These are phyloP conservation scores for Trichoderma aggressivum DNA, from an alignment of 2,329 filamentous ascomycete species.

Conservation along the genomic window DNA sequence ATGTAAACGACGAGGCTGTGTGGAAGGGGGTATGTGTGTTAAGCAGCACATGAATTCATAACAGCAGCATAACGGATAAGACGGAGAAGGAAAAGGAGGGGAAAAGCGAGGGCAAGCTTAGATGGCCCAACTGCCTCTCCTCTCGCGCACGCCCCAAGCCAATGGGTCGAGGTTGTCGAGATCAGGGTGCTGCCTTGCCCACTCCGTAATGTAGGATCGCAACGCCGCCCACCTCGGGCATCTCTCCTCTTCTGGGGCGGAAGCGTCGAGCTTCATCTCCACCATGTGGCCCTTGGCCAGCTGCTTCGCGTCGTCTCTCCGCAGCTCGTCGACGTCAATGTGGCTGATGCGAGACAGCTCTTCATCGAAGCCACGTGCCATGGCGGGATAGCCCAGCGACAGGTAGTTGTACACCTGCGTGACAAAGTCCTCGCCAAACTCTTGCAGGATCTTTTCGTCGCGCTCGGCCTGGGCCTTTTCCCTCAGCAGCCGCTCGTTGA, in stretches of 20 bases:
- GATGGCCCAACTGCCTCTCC: conserved; percentile 71
- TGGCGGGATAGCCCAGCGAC: conserved; percentile 83
- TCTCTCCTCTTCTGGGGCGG: conserved; percentile 49
- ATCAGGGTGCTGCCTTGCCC: conserved; percentile 81
- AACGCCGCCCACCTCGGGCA: conserved; percentile 77
- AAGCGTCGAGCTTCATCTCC: conserved; percentile 46
- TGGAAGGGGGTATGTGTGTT: neutral
- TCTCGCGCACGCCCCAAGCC: conserved; percentile 65
- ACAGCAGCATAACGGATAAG: neutral
- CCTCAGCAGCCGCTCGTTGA: conserved; percentile 47
- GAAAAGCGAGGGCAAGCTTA: conserved; percentile 29
- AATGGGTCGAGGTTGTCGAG: conserved; percentile 59
- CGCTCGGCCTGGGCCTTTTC: conserved; percentile 50
- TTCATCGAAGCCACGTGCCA: conserved; percentile 77
- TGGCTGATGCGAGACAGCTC: conserved; percentile 80
- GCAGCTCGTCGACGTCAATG: conserved; percentile 65
- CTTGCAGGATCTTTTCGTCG: conserved; percentile 54
- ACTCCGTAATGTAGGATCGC: conserved; percentile 79
- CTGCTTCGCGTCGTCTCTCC: conserved; percentile 62
- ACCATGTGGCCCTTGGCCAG: conserved; percentile 71
- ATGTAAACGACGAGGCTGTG: neutral
- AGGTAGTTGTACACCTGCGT: conserved; percentile 98
- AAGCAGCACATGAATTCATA: neutral
- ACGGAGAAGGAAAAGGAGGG: neutral
- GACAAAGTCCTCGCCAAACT: conserved; percentile 81